phyloP scores from a whole-genome alignment of 768 basidiomycete genomes.

The Kwoniella heveanensis region DNA sequence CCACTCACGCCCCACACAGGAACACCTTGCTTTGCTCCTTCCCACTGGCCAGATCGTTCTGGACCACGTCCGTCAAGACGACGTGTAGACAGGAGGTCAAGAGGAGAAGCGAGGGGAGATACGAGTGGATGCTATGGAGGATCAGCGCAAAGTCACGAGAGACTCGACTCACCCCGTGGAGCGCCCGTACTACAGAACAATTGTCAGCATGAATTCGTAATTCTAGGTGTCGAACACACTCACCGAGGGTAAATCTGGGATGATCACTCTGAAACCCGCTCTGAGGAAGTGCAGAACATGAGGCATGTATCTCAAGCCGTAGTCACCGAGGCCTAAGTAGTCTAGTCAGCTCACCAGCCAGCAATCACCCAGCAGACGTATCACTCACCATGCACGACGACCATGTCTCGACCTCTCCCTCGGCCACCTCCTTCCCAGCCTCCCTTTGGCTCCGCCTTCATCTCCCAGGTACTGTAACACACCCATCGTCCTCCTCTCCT shows the following conservation, averaged over 20 bases:
- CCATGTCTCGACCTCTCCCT: conserved; percentile 51
- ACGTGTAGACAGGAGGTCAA: conserved; percentile 54
- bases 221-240: conserved; percentile 14
- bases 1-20: conserved; percentile 52
- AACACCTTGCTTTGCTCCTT: conserved; percentile 54
- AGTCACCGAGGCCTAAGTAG: conserved; percentile 46
- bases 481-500: conserved; percentile 53
- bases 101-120: conserved; percentile 46
- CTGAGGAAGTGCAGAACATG: conserved; percentile 52
- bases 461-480: conserved; percentile 55
- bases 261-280: conserved; percentile 56
- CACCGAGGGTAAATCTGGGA: conserved; percentile 57
- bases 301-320: conserved; percentile 54
- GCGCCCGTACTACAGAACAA: conserved; percentile 48
- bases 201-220: background rate
- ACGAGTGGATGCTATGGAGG: conserved; percentile 46
- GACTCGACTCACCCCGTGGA: conserved; percentile 47
- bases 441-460: conserved; percentile 33
- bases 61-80: conserved; percentile 51
- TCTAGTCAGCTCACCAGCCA: background rate
- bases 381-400: conserved; percentile 57
- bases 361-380: background rate
- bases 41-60: conserved; percentile 41
- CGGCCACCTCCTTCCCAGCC: conserved; percentile 50
- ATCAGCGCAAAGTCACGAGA: background rate